Conservation (phyloP, 352 stramenopile species). For the Phytopythium litorale region DNA sequence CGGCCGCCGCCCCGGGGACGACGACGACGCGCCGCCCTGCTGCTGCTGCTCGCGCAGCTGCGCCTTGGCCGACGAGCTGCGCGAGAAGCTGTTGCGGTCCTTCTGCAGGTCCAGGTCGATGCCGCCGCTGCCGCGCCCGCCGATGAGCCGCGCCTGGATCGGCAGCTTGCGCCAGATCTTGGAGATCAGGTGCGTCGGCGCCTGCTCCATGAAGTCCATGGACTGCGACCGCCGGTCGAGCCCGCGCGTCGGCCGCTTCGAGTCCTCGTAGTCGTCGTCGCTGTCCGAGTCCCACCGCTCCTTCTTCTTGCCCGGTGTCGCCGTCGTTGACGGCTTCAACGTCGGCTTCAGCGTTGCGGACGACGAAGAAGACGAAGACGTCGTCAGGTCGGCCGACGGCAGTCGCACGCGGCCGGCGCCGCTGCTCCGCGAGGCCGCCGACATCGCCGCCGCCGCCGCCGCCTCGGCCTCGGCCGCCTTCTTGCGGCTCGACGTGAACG, state of each 20-base stretch:
- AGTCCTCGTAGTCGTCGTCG: slow-evolving; percentile 70
- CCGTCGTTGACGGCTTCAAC: not conserved
- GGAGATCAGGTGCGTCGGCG: slow-evolving; percentile 63
- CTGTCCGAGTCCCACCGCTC: slow-evolving; percentile 55
- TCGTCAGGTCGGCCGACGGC: not conserved
- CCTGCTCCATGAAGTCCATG: slow-evolving; percentile 81
- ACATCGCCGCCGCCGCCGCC: slow-evolving; percentile 3
- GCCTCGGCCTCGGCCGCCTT: slow-evolving; percentile 11
- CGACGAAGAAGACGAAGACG: not conserved
- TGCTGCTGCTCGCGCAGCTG: slow-evolving; percentile 20
- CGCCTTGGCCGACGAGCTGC: slow-evolving; percentile 48
- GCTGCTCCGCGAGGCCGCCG: not conserved
- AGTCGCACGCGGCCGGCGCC: too few species aligned
- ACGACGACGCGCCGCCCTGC: slow-evolving; percentile 17
- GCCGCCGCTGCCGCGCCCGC: slow-evolving; percentile 39
- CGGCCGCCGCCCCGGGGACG: slow-evolving; percentile 17
- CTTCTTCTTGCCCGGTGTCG: slow-evolving; percentile 5
- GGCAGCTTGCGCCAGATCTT: slow-evolving; percentile 81
- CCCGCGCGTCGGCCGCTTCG: slow-evolving; percentile 48
- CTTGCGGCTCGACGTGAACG: slow-evolving; percentile 36
- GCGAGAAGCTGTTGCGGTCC: slow-evolving; percentile 55
- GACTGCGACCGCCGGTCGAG: slow-evolving; percentile 59
- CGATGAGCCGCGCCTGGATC: slow-evolving; percentile 62
- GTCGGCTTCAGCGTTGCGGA: not conserved
- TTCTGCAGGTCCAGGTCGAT: slow-evolving; percentile 61